Conservation (phyloP, 768 basidiomycete species). For the Lactarius psammicola region DNA sequence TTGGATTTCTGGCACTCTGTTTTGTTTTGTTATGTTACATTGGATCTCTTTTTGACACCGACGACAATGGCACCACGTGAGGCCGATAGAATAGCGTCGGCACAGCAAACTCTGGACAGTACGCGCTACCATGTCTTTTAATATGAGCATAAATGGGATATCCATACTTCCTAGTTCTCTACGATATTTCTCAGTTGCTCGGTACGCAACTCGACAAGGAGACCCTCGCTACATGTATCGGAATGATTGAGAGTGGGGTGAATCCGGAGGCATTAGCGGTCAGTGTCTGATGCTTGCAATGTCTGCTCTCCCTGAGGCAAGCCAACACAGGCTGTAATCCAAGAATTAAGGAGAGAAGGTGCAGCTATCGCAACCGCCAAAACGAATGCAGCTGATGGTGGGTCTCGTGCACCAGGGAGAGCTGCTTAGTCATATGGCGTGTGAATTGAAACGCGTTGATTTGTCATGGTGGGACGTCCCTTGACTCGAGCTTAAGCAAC, state of each 20-base stretch:
- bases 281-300: constrained; percentile 32
- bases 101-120: constrained; percentile 38
- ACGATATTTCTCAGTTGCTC: constrained; percentile 84
- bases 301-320: background rate
- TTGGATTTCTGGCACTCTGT: background rate
- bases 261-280: constrained; percentile 93
- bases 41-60: background rate
- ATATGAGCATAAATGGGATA: background rate
- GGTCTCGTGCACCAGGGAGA: constrained; percentile 2
- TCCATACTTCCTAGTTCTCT: constrained; percentile 52
- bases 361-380: constrained; percentile 12
- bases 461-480: background rate
- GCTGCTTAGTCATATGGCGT: constrained; percentile 20
- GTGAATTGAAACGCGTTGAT: constrained; percentile 6
- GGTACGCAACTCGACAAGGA: constrained; percentile 88
- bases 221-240: constrained; percentile 87
- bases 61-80: constrained; percentile 15
- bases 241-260: constrained; percentile 89
- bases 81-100: constrained; percentile 30
- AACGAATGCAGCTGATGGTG: constrained; percentile 4
- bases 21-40: background rate
- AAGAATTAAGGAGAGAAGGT: constrained; percentile 27
- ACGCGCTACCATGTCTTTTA: constrained; percentile 38
- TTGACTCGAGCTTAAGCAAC: background rate
- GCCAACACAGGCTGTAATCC: constrained; percentile 24